Evolutionary conservation across 306 rosid genomes (phyloP), one percentile per base, ranked within the genome.

Genomic region (Carpinus viminea): DNA sequence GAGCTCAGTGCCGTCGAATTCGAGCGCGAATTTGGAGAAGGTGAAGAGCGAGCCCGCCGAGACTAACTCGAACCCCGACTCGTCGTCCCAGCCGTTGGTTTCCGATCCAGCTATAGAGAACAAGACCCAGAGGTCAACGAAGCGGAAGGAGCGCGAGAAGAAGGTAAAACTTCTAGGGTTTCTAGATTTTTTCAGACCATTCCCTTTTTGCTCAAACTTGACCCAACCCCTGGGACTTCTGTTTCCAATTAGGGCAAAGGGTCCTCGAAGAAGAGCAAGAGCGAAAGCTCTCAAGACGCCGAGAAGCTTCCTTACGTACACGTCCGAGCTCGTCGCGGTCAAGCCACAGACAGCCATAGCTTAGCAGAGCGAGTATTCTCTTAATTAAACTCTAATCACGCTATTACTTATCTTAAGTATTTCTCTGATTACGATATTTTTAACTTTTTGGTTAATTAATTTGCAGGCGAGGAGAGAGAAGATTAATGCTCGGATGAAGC

Each of bases 381-480:
- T 50, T 82, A 86, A 72, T 83, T 80, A 79, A 78, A 13, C 72
- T 34, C 60, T 79, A 74, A 77, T 87, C 75, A 75, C 79, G 20
- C 72, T 50, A 70, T 84, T 12, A 20, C 28, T 70, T 17, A 56
- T 54, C 72, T 41, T 69, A 20, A 48, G 7, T 9, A 28, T 36
- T 36, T 26, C 38, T 56, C 36, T 73, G 78, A 82, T 69, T 71
- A n/a, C 11, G 55, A 68, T 69, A 60, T 47, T 54, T 34, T 75
- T 53, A 18, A 75, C 18, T 26, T 53, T 45, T 2, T 28, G n/a
- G 11, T 55, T 68, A 16, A 26, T 56, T 4, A 59, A 48, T 53
- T n/a, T 80, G 76, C 81, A 95, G 98, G 98, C 98, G 24, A 95
- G 98, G 96, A 92, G 98, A 90, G 98, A 95, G 94, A 95, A 95